Evolutionary conservation across 257 asterid genomes (phyloP).

Genomic region (Solanum pennellii): DNA sequence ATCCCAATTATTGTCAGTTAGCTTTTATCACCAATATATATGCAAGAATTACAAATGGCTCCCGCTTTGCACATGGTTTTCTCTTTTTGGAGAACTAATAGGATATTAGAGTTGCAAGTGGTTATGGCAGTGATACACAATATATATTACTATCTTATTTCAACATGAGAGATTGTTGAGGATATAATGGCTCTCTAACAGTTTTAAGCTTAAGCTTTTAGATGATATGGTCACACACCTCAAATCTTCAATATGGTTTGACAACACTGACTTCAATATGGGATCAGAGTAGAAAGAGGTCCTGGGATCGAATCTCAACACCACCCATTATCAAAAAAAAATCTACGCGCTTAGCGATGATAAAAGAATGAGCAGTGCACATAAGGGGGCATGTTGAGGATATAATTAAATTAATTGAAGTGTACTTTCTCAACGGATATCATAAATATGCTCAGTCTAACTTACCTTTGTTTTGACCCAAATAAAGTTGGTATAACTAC

Average conservation of each 20-base stretch:
- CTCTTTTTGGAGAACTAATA: not conserved
- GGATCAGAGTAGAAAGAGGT: not conserved
- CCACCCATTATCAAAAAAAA: not conserved
- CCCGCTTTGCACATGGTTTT: not conserved
- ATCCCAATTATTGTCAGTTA: not conserved
- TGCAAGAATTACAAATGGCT: not conserved
- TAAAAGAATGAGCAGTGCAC: not conserved
- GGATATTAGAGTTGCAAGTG: not conserved
- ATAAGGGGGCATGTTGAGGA: not conserved
- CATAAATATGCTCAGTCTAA: not conserved
- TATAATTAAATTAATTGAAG: not conserved
- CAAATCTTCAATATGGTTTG: not conserved
- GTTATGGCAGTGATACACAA: not conserved
- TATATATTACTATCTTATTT: not conserved
- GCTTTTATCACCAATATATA: not conserved
- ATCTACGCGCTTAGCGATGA: not conserved
- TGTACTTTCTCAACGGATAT: not conserved
- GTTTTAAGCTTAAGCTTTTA: not conserved
- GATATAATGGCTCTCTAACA: not conserved
- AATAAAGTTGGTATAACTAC: not conserved
- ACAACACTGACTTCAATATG: not conserved
- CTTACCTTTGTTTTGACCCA: not conserved
- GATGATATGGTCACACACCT: not conserved
- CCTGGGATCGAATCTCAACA: not conserved
- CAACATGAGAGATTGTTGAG: not conserved